These are phyloP conservation scores for Globisporangium cederbergense DNA, from an alignment of 352 stramenopile species.

Conservation along the genomic window DNA sequence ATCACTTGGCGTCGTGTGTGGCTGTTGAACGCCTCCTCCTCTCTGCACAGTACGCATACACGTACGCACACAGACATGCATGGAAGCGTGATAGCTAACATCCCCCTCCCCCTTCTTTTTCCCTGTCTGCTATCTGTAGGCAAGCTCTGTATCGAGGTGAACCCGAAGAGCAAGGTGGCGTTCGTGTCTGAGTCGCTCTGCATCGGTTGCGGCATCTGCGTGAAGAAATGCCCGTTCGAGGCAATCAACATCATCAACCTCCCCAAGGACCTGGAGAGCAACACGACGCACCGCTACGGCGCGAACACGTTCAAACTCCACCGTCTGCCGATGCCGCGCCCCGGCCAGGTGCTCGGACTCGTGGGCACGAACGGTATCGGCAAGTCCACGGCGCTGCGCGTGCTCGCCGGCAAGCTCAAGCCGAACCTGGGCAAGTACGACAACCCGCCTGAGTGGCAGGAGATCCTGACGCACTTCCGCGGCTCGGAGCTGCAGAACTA, in stretches of 20 bases:
- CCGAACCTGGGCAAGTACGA: conserved; percentile 98
- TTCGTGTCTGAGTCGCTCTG: conserved; percentile 99
- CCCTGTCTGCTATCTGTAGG: conserved; percentile 27
- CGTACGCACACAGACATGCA: not conserved
- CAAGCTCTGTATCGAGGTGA: conserved; percentile 99
- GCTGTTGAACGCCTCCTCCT: not conserved
- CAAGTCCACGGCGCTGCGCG: conserved; percentile 99
- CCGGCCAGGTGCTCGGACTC: conserved; percentile 97
- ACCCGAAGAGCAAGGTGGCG: conserved; percentile 94
- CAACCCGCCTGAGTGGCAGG: conserved; percentile 97
- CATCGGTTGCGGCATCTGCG: conserved; percentile 99
- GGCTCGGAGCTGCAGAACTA: conserved; percentile 99
- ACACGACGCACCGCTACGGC: conserved; percentile 99
- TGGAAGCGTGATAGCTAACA: conserved; percentile 7
- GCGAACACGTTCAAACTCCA: conserved; percentile 99
- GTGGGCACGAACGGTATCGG: conserved; percentile 99
- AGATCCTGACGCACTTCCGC: conserved; percentile 99
- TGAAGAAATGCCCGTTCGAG: conserved; percentile 99
- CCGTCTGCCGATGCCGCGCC: conserved; percentile 96
- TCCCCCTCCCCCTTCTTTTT: not conserved
- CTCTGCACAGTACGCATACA: too few species aligned
- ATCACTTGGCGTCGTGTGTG: not conserved
- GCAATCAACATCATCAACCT: conserved; percentile 99
- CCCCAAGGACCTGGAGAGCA: conserved; percentile 97
- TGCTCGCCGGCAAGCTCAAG: conserved; percentile 99